Percentiles rank a stretch among this genome's conserved stretches.
These are phyloP conservation scores for Ophiostoma triangulosporum DNA, from an alignment of 2,329 filamentous ascomycete species.

Conservation along the genomic window DNA sequence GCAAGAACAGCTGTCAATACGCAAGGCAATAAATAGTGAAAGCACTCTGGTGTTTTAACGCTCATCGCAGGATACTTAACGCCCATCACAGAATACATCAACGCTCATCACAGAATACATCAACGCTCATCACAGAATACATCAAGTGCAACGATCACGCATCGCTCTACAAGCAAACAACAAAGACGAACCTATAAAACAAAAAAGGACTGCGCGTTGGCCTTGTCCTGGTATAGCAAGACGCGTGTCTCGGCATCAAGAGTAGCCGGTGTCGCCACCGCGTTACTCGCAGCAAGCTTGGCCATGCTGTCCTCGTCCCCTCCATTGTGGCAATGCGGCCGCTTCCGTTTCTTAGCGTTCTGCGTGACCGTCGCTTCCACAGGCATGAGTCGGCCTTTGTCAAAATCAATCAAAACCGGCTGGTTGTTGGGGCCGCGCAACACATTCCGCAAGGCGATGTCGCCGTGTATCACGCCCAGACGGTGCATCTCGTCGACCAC, in stretches of 20 bases:
- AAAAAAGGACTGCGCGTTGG: background rate
- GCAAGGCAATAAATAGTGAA: too few relatives aligned
- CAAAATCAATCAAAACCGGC: background rate
- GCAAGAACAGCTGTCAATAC: too few relatives aligned
- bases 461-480: constrained; percentile 9
- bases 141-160: too few relatives aligned
- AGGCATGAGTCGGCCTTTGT: background rate
- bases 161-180: background rate
- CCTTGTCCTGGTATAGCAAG: background rate
- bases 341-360: background rate
- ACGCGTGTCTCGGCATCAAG: background rate
- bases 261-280: too few relatives aligned
- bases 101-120: too few relatives aligned
- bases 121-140: too few relatives aligned
- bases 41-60: too few relatives aligned
- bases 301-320: background rate
- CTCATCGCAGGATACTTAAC: too few relatives aligned
- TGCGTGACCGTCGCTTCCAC: background rate
- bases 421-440: background rate
- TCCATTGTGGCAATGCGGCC: background rate
- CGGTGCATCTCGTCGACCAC: constrained; percentile 2
- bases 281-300: background rate
- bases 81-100: too few relatives aligned
- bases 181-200: background rate
- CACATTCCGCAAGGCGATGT: background rate